Base-by-base conservation (phyloP, 371 early-diverging fungal species). In the Saksenaea vasiformis region DNA sequence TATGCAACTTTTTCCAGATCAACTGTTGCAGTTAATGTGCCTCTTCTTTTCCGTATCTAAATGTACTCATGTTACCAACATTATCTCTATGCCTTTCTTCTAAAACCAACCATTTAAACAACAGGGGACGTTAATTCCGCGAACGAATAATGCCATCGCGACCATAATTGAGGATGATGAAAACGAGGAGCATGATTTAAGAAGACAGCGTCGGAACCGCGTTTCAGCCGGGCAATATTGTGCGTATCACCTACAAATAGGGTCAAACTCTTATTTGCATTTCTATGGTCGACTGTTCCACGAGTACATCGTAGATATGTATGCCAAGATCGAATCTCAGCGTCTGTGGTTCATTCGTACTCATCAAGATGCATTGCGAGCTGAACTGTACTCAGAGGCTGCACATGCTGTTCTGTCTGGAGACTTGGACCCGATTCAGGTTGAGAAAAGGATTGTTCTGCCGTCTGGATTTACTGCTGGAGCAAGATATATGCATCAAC, bases 391-490 rank as follows among this genome's bases (percentile, higher is more conserved):
- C n/a, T n/a, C n/a, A n/a, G n/a, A n/a, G n/a, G n/a, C n/a, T n/a
- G n/a, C 14, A 13, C 55, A 67, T 44, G 60, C 43, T 14, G 43
- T 58, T 14, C 26, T 22, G 3, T 26, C 22, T n/a, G 53, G 11
- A 17, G 39, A 53, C 37, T 14, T n/a, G 11, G 44, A 57, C 22
- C 0, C 39, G n/a, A 26, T 22, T 13, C 14, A 36, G 7, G 14
- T 62, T 36, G 62, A 58, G 26, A 39, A 11, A 19, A 17, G 54
- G 19, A 43, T 58, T 3, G 26, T 58, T 27, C 44, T 58, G 10
- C 64, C 68, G 1, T 63, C 63, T 8, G 28, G 44, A 9, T 68
- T 68, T 58, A 58, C 56, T 38, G 68, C 60, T 31, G 44, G 63
- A 0, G n/a, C n/a, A n/a, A n/a, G n/a, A n/a, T n/a, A n/a, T n/a